Conservation (phyloP, 352 stramenopile species). For the Pythium aquatile region DNA sequence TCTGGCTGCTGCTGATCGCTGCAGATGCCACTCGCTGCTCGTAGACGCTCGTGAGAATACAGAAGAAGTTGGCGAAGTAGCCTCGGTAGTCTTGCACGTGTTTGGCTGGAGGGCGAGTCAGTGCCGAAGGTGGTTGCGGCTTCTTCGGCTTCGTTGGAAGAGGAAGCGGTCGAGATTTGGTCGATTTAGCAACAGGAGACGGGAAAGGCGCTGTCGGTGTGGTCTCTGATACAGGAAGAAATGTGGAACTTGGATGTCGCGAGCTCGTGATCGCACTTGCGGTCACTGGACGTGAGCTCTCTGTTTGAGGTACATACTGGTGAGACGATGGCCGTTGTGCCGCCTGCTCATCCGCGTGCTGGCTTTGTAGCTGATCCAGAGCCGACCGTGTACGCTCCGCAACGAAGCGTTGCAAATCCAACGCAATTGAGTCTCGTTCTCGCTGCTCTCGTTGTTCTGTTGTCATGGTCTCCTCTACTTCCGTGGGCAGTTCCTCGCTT, state of each 20-base stretch:
- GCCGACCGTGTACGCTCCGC: constrained; percentile 32
- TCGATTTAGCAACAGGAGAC: background rate
- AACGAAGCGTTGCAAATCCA: constrained; percentile 42
- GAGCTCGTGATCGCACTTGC: background rate
- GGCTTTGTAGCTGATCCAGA: constrained; percentile 37
- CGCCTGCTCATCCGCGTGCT: constrained; percentile 9
- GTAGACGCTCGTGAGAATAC: constrained; percentile 70
- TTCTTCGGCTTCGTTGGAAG: background rate
- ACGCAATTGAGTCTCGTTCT: constrained; percentile 24
- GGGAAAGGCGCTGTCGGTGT: background rate
- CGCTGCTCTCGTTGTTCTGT: constrained; percentile 5
- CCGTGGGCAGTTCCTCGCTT: background rate
- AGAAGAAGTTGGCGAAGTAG: constrained; percentile 74
- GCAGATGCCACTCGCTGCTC: constrained; percentile 40
- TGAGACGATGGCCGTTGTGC: background rate
- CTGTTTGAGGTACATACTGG: background rate
- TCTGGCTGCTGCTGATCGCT: constrained; percentile 18
- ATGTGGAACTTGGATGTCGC: background rate
- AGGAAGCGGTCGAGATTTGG: background rate
- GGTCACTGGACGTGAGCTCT: background rate
- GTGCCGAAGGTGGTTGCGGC: background rate
- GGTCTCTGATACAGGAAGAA: background rate
- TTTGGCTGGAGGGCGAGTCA: constrained; percentile 4
- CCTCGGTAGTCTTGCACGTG: constrained; percentile 50
- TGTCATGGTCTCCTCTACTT: background rate